Evolutionary conservation across 441 rosid species (phyloP), one percentile per base, ranked within the genome.

Genomic region (Iberis amara): DNA sequence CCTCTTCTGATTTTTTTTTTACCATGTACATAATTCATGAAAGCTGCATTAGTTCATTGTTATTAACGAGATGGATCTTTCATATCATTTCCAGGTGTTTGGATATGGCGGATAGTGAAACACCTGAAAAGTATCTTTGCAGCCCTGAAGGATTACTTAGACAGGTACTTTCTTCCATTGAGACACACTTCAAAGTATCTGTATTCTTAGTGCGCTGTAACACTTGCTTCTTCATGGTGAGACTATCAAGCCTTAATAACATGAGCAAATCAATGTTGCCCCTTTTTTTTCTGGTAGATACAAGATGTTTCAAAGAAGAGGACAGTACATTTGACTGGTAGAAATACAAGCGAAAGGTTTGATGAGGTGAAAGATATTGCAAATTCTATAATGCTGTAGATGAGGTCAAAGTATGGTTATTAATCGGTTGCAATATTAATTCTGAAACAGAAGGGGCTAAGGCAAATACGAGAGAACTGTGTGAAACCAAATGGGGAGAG

Each of bases 81-180:
- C 12, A 32, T 59, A 18, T 46, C 3, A 37, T 46, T 45, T 39
- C 47, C 59, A 73, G 81, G 53, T 76, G 81, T 65, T 65, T 70
- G 52, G 81, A 76, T 44, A 70, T 76, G 78, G 73, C 69, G 44
- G 81, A 76, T 55, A 44, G 58, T 59, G 78, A 81, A 63, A 74
- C 75, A 54, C 82, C 82, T 33, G 73, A 72, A 38, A 66, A 70
- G 14, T 78, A 76, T 62, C 62, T 72, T 66, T 76, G 88, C 75
- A 81, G 88, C 58, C 88, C 85, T 39, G 88, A 81, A 75, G 85
- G 82, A 61, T 57, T 79, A 49, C 78, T 72, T 10, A 63, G 68
- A 61, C 88, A 81, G 88, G 85, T 76, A 62, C 52, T 13, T 44
- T 49, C 49, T 41, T 40, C 26, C 32, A 32, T 8, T 32, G 36